Percentiles rank a stretch among this genome's conserved stretches.
Evolutionary conservation across 2,329 filamentous ascomycete genomes (phyloP).

Genomic region (Fusarium nisikadoi): DNA sequence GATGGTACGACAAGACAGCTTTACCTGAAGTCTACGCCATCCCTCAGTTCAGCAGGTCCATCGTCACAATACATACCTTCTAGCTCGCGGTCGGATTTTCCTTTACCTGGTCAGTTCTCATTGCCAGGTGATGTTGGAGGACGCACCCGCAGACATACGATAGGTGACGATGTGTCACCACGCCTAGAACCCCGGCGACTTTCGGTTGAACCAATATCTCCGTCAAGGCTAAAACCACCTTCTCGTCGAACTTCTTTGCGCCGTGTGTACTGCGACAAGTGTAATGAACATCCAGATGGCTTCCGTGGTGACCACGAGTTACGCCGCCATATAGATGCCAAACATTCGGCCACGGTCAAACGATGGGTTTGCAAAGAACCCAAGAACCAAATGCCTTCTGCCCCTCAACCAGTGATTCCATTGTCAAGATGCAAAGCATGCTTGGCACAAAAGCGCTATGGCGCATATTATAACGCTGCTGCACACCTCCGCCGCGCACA

Average conservation of each 20-base stretch:
- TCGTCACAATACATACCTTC: slow-evolving; percentile 28
- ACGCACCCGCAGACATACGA: slow-evolving; percentile 39
- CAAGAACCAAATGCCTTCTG: slow-evolving; percentile 49
- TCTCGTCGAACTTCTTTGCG: slow-evolving; percentile 69
- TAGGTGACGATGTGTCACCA: slow-evolving; percentile 39
- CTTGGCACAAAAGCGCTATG: slow-evolving; percentile 66
- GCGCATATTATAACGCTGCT: slow-evolving; percentile 69
- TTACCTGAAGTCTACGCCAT: slow-evolving; percentile 24
- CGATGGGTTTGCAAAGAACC: slow-evolving; percentile 68
- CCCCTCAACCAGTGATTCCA: slow-evolving; percentile 61
- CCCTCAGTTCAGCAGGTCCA: slow-evolving; percentile 11
- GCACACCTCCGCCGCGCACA: slow-evolving; percentile 68
- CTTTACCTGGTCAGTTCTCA: slow-evolving; percentile 22
- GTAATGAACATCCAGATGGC: slow-evolving; percentile 83
- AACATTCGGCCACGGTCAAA: slow-evolving; percentile 65
- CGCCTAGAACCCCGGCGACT: slow-evolving; percentile 40
- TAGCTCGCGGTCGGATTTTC: slow-evolving; percentile 26
- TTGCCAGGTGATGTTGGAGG: slow-evolving; percentile 24
- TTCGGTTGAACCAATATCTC: slow-evolving; percentile 57
- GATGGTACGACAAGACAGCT: slow-evolving; percentile 21
- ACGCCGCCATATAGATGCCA: slow-evolving; percentile 71
- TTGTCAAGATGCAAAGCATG: slow-evolving; percentile 67
- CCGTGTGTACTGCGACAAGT: slow-evolving; percentile 81
- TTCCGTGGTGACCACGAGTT: slow-evolving; percentile 93
- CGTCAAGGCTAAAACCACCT: slow-evolving; percentile 50